phyloP scores from a whole-genome alignment of 2,329 filamentous ascomycete species.

The Salinomyces thailandicus region DNA sequence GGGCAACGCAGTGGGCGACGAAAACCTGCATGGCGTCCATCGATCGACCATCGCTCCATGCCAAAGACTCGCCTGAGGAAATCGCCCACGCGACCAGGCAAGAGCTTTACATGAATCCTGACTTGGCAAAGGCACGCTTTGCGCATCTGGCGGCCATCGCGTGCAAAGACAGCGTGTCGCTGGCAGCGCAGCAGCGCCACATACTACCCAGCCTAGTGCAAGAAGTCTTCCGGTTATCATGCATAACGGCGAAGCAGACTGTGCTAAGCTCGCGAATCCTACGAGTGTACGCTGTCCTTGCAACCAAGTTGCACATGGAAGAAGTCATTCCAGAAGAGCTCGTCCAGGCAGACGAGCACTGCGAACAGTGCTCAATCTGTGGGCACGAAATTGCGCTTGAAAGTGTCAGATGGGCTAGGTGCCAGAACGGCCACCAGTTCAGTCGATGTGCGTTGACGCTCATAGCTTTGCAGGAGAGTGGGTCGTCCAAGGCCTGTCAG shows the following conservation, averaged over 20 bases:
- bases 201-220: not conserved
- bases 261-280: not conserved
- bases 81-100: too few relatives aligned
- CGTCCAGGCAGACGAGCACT: constrained; percentile 12
- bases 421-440: constrained; percentile 43
- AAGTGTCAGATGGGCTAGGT: constrained; percentile 38
- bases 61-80: too few relatives aligned
- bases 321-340: not conserved
- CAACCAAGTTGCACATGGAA: not conserved
- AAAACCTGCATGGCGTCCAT: too few relatives aligned
- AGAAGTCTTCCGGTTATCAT: not conserved
- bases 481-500: constrained; percentile 43
- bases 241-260: not conserved
- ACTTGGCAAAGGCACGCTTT: not conserved
- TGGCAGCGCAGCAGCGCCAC: not conserved
- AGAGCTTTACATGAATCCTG: not conserved
- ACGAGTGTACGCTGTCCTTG: not conserved
- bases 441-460: constrained; percentile 46
- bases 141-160: not conserved
- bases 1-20: too few relatives aligned
- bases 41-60: too few relatives aligned
- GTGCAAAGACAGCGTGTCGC: not conserved
- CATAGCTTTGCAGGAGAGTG: constrained; percentile 44
- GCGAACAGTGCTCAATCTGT: constrained; percentile 46
- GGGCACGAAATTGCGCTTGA: constrained; percentile 37